Conservation (phyloP, 2,329 filamentous ascomycete genomes). For the Aschersonia sp. region DNA sequence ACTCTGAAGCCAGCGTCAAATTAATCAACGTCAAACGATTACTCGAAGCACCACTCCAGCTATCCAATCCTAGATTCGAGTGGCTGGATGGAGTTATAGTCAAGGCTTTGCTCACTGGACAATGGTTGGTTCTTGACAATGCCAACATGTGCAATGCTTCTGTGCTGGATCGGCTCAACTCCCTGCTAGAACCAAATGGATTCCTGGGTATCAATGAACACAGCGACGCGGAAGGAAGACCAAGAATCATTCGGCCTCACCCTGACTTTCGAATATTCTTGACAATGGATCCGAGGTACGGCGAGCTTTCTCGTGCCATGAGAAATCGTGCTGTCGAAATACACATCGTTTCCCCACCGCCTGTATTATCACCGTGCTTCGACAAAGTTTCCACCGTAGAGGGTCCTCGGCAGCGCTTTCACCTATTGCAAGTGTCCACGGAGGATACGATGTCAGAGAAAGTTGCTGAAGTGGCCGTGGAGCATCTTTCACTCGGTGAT, state of each 20-base stretch:
- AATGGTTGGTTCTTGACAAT: slow-evolving; percentile 93
- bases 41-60: slow-evolving; percentile 35
- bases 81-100: slow-evolving; percentile 93
- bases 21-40: slow-evolving; percentile 34
- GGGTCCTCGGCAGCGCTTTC: slow-evolving; percentile 31
- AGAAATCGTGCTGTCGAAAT: slow-evolving; percentile 88
- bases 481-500: slow-evolving; percentile 33
- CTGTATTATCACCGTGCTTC: slow-evolving; percentile 16
- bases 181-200: slow-evolving; percentile 80
- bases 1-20: slow-evolving; percentile 29
- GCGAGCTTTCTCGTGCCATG: slow-evolving; percentile 92
- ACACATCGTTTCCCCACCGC: slow-evolving; percentile 43
- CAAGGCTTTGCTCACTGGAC: slow-evolving; percentile 68
- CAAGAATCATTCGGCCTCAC: slow-evolving; percentile 68
- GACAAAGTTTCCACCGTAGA: slow-evolving; percentile 32
- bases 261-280: slow-evolving; percentile 82
- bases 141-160: slow-evolving; percentile 94
- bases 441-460: slow-evolving; percentile 12
- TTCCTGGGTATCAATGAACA: slow-evolving; percentile 88
- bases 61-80: slow-evolving; percentile 72
- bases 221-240: slow-evolving; percentile 65
- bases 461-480: slow-evolving; percentile 22
- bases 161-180: slow-evolving; percentile 87
- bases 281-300: slow-evolving; percentile 82
- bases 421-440: slow-evolving; percentile 19